Evolutionary conservation across 495 filamentous ascomycete species (phyloP).

Genomic region (Hypoxylon fuscum): DNA sequence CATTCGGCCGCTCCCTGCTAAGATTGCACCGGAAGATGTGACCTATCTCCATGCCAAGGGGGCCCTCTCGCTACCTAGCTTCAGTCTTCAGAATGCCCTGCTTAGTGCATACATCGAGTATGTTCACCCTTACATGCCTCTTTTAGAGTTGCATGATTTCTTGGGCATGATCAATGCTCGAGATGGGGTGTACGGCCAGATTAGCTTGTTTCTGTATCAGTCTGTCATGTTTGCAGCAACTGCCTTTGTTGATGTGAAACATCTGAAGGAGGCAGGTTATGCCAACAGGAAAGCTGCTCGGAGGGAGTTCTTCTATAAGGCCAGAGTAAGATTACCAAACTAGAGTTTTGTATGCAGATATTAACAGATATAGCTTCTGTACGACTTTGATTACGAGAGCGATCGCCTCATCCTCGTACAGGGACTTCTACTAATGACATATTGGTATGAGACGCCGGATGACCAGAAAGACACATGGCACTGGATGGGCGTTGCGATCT

Average conservation of each 20-base stretch:
- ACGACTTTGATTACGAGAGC: conserved; percentile 87
- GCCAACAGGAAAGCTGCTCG: conserved; percentile 74
- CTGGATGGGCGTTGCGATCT: conserved; percentile 90
- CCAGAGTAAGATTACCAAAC: conserved; percentile 64
- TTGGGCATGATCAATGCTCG: conserved; percentile 69
- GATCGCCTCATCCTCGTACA: conserved; percentile 86
- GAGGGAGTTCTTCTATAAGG: conserved; percentile 80
- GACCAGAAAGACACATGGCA: conserved; percentile 93
- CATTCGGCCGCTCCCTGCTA: conserved; percentile 74
- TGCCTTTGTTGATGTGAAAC: conserved; percentile 77
- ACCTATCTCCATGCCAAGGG: conserved; percentile 78
- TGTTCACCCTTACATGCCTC: conserved; percentile 90
- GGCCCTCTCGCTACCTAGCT: conserved; percentile 73
- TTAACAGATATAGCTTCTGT: conserved; percentile 60
- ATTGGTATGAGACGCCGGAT: conserved; percentile 90
- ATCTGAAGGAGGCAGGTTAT: conserved; percentile 75
- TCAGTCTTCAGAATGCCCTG: conserved; percentile 74
- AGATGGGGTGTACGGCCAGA: conserved; percentile 70
- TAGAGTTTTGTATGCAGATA: not conserved
- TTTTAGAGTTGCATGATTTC: conserved; percentile 80
- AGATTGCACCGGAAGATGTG: conserved; percentile 76
- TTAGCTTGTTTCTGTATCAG: conserved; percentile 83
- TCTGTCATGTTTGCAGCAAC: conserved; percentile 84
- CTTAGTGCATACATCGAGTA: conserved; percentile 80
- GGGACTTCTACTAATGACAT: conserved; percentile 83